Conservation (phyloP, 73 alveolate genomes). For the Durusdinium trenchii region DNA sequence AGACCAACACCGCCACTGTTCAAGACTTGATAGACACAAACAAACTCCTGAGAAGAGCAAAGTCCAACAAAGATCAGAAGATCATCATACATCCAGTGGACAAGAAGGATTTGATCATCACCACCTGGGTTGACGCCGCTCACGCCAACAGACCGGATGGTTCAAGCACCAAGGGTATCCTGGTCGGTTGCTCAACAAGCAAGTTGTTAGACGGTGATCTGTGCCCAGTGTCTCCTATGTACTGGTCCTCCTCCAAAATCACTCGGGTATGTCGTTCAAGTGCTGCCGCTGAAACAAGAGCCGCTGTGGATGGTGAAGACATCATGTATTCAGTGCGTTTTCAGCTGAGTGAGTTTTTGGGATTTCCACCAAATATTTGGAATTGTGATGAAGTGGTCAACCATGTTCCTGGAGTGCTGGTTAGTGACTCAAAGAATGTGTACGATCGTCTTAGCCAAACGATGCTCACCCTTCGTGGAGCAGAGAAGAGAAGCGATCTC, state of each 20-base stretch:
- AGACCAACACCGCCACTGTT: background rate
- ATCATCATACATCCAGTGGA: background rate
- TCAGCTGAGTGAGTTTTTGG: background rate
- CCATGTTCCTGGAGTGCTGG: background rate
- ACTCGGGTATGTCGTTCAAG: background rate
- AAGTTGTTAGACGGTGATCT: background rate
- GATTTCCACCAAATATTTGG: background rate
- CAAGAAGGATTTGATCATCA: background rate
- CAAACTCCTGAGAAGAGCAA: background rate
- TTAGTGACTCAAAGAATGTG: background rate
- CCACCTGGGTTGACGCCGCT: background rate
- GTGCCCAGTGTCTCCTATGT: background rate
- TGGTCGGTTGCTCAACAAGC: background rate
- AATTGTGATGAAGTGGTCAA: background rate
- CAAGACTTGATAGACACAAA: background rate
- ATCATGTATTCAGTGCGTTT: background rate
- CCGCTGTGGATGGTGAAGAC: constrained; percentile 4
- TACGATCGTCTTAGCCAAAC: constrained; percentile 3
- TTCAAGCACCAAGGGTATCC: background rate
- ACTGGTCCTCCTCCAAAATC: background rate
- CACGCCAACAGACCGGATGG: background rate
- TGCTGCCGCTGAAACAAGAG: background rate
- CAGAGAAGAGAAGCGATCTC: background rate
- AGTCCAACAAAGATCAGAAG: background rate
- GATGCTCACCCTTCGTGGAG: background rate